phyloP scores from a whole-genome alignment of 306 rosid species.

The Dalbergia oliveri region DNA sequence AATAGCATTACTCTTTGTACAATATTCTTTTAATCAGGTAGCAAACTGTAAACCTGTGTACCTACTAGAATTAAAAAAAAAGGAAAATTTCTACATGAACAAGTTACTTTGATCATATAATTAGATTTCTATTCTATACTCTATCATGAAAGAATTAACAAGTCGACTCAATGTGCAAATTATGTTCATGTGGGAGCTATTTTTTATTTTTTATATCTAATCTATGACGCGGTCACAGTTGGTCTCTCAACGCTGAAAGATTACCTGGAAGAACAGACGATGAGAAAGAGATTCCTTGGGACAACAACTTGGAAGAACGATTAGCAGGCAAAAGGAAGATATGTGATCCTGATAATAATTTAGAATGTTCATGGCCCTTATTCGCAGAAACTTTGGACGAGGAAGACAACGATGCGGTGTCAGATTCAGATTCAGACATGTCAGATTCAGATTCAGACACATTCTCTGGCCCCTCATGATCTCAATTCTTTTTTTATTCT shows the following conservation, averaged over 20 bases:
- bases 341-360: not conserved
- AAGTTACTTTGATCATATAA: too few relatives aligned
- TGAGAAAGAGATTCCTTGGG: not conserved
- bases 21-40: too few relatives aligned
- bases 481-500: not conserved
- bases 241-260: not conserved
- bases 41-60: too few relatives aligned
- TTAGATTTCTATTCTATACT: too few relatives aligned
- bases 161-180: too few relatives aligned
- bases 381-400: not conserved
- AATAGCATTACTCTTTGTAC: too few relatives aligned
- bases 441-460: not conserved
- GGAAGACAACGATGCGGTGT: not conserved
- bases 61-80: too few relatives aligned
- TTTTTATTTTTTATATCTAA: too few relatives aligned
- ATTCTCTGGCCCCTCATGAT: not conserved
- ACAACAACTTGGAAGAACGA: not conserved
- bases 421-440: too few relatives aligned
- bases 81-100: too few relatives aligned
- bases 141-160: too few relatives aligned
- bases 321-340: not conserved
- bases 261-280: not conserved
- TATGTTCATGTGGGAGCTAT: too few relatives aligned
- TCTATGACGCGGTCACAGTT: not conserved
- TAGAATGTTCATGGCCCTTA: not conserved